Percentiles rank a stretch among this genome's conserved stretches.
phyloP scores from a whole-genome alignment of 345 rosid genomes.

The Populus nigra region DNA sequence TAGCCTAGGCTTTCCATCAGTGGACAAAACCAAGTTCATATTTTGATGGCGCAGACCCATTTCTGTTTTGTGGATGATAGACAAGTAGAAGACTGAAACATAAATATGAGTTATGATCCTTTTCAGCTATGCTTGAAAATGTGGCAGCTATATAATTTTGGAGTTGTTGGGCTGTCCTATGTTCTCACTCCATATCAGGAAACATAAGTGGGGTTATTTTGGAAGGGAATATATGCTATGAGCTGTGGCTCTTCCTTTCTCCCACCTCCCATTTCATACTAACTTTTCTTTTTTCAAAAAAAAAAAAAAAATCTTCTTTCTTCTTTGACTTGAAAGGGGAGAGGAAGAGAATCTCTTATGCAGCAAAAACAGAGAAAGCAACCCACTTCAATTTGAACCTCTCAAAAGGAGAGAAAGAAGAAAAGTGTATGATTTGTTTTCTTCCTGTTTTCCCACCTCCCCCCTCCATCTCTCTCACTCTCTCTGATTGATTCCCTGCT shows the following conservation, averaged over 20 bases:
- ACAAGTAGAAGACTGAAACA: constrained; percentile 17
- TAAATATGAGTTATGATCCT: constrained; percentile 25
- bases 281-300: constrained; percentile 15
- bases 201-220: constrained; percentile 70
- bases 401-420: constrained; percentile 60
- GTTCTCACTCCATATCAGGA: constrained; percentile 75
- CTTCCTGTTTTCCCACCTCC: constrained; percentile 40
- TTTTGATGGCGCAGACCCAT: constrained; percentile 48
- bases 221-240: constrained; percentile 79
- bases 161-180: constrained; percentile 46
- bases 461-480: constrained; percentile 24
- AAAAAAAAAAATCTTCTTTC: constrained; percentile 17
- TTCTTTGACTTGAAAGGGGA: constrained; percentile 50
- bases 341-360: constrained; percentile 53
- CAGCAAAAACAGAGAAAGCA: constrained; percentile 50
- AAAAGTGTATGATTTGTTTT: constrained; percentile 68
- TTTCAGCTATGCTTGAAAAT: constrained; percentile 21
- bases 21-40: constrained; percentile 73
- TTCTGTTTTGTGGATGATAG: constrained; percentile 17
- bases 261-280: constrained; percentile 32
- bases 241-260: constrained; percentile 55
- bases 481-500: constrained; percentile 45
- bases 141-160: constrained; percentile 34
- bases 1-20: constrained; percentile 93
- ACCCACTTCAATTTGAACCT: constrained; percentile 27